These are phyloP conservation scores for Taphrina betulina DNA, from an alignment of 1,139 yeast genomes.

Conservation along the genomic window DNA sequence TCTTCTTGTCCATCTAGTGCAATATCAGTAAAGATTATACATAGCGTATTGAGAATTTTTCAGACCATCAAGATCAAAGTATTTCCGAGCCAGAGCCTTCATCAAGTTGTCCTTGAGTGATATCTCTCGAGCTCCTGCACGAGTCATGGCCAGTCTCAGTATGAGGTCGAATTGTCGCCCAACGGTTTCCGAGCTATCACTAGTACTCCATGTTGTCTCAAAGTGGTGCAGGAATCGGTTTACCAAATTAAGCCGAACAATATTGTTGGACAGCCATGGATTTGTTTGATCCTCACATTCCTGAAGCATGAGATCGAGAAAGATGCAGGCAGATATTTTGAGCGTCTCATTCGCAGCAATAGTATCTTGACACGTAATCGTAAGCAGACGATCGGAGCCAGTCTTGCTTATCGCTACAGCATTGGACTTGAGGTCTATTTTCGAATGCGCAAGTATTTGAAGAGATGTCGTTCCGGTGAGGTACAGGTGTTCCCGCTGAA, in stretches of 20 bases:
- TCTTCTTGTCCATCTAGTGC: slow-evolving; percentile 9
- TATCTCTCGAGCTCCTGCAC: slow-evolving; percentile 12
- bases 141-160: slow-evolving; percentile 20
- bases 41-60: background rate
- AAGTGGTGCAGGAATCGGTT: slow-evolving; percentile 11
- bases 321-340: slow-evolving; percentile 6
- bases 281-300: background rate
- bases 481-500: slow-evolving; percentile 14
- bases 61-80: slow-evolving; percentile 4
- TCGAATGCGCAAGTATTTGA: too few species aligned
- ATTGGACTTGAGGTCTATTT: too few species aligned
- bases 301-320: slow-evolving; percentile 11
- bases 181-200: background rate
- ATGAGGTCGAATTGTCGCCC: slow-evolving; percentile 20
- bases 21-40: background rate
- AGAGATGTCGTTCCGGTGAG: slow-evolving; percentile 5
- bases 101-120: too few species aligned
- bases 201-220: background rate
- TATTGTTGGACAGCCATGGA: slow-evolving; percentile 1
- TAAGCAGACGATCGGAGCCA: slow-evolving; percentile 1
- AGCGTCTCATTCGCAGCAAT: background rate
- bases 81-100: slow-evolving; percentile 1
- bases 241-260: slow-evolving; percentile 6
- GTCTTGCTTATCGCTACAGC: too few species aligned
- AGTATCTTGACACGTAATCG: slow-evolving; percentile 8